A percentile compares a stretch with the other conserved stretches of the same genome.
These are phyloP conservation scores for Trametes sp. DNA, from an alignment of 1,284 basidiomycete genomes.

Conservation along the genomic window DNA sequence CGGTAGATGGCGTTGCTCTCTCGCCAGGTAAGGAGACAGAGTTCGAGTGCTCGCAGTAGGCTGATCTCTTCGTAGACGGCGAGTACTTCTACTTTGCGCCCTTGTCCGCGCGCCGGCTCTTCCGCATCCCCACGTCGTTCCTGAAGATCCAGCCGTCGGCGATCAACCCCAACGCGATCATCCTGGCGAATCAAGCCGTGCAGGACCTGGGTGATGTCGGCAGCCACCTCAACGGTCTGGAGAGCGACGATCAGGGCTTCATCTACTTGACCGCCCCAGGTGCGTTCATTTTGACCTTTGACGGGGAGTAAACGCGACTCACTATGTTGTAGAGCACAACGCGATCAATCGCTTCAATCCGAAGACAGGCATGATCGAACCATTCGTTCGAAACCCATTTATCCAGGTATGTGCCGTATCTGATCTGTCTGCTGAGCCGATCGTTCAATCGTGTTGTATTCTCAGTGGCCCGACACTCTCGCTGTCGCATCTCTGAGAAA, in stretches of 20 bases:
- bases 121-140: conserved; percentile 42
- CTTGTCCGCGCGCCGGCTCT: conserved; percentile 39
- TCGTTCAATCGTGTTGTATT: background rate
- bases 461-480: conserved; percentile 35
- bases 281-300: background rate
- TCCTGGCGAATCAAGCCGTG: conserved; percentile 34
- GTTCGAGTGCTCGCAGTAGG: background rate
- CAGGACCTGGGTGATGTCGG: conserved; percentile 34
- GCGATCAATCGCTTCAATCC: conserved; percentile 41
- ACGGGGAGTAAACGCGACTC: background rate
- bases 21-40: conserved; percentile 16
- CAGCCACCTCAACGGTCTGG: conserved; percentile 40
- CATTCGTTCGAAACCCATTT: conserved; percentile 41
- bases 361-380: conserved; percentile 36
- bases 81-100: conserved; percentile 40
- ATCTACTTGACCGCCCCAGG: conserved; percentile 39
- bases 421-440: background rate
- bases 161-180: conserved; percentile 33
- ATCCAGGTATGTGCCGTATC: conserved; percentile 30
- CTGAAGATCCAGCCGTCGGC: conserved; percentile 34
- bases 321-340: conserved; percentile 37
- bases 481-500: conserved; percentile 26
- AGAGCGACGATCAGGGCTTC: conserved; percentile 40
- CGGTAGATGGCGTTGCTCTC: conserved; percentile 32
- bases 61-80: conserved; percentile 30